Percentiles rank a stretch among this genome's conserved stretches.
phyloP scores from a whole-genome alignment of 2,329 filamentous ascomycete species.

The Calonectria hongkongensis region DNA sequence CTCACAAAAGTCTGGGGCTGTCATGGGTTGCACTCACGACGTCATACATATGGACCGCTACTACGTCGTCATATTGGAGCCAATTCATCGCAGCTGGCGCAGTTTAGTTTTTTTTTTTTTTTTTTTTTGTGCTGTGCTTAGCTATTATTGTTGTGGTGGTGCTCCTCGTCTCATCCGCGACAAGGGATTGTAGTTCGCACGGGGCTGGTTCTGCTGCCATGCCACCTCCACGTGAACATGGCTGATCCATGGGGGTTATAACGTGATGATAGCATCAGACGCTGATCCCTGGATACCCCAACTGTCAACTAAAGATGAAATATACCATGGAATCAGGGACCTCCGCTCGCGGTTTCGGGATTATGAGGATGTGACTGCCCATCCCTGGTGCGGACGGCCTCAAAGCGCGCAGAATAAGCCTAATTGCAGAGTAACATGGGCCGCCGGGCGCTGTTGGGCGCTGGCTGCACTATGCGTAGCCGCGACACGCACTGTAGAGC shows the following conservation, averaged over 20 bases:
- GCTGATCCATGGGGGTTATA: background rate
- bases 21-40: conserved; percentile 17
- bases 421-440: conserved; percentile 27
- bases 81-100: background rate
- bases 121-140: background rate
- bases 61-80: conserved; percentile 4
- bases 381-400: conserved; percentile 8
- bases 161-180: background rate
- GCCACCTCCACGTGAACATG: background rate
- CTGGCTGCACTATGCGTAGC: conserved; percentile 11
- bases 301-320: conserved; percentile 20
- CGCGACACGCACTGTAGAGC: conserved; percentile 25
- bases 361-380: conserved; percentile 6
- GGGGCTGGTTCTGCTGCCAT: conserved; percentile 7
- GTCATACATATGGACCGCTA: conserved; percentile 5
- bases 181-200: conserved; percentile 3
- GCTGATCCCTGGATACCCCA: conserved; percentile 11
- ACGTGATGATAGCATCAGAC: conserved; percentile 14
- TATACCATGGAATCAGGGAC: conserved; percentile 12
- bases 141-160: no score
- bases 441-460: conserved; percentile 23
- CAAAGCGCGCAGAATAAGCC: conserved; percentile 20
- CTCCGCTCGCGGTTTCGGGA: conserved; percentile 4
- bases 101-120: background rate
- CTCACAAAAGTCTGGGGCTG: background rate